phyloP scores from a whole-genome alignment of 73 alveolate species.

The Tetrahymena borealis region DNA sequence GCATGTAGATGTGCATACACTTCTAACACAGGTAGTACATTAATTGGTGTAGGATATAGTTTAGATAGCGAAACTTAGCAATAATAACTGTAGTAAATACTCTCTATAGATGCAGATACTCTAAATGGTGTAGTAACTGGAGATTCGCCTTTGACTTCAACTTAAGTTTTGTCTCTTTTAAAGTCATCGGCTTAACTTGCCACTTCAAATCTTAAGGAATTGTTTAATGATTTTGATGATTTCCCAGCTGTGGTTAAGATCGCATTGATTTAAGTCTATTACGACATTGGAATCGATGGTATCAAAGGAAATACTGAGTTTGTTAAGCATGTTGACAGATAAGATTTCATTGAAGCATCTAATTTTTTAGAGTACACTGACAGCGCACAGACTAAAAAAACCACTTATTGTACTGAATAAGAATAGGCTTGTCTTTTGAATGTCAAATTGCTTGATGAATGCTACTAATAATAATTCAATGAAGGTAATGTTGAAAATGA shows the following conservation, averaged over 20 bases:
- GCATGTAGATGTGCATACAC: not conserved
- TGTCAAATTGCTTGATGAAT: not conserved
- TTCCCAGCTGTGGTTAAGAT: not conserved
- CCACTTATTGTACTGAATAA: not conserved
- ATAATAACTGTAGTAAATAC: not conserved
- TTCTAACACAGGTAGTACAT: not conserved
- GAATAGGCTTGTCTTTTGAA: not conserved
- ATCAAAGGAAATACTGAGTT: not conserved
- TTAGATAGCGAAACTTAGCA: not conserved
- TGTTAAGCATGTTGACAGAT: not conserved
- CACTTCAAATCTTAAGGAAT: not conserved
- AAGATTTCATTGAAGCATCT: not conserved
- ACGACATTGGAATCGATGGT: not conserved
- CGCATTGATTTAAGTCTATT: not conserved
- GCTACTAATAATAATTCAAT: not conserved
- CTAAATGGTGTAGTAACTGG: not conserved
- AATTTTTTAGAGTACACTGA: not conserved
- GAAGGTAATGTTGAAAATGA: not conserved
- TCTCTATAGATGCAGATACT: not conserved
- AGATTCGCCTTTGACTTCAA: not conserved
- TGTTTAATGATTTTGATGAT: not conserved
- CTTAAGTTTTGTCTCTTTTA: not conserved
- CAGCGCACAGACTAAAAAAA: not conserved
- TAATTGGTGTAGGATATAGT: not conserved
- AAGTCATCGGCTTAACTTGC: not conserved